Evolutionary conservation across 1,284 basidiomycete species (phyloP).

Genomic region (Leccinum cinnamomeum): DNA sequence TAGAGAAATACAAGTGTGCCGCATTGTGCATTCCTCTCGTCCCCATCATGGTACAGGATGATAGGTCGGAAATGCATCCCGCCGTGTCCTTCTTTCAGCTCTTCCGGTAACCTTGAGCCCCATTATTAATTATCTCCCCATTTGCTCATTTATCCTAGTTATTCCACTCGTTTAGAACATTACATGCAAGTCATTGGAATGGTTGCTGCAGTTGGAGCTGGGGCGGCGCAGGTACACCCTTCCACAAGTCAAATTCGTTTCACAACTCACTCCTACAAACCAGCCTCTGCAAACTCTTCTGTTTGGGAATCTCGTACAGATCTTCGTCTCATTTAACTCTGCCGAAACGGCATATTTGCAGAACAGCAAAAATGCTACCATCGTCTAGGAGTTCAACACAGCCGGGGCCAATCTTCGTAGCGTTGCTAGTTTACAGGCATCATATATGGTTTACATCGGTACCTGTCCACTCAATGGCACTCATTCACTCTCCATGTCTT

Average conservation of each 20-base stretch:
- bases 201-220: conserved; percentile 64
- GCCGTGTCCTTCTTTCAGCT: conserved; percentile 21
- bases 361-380: conserved; percentile 22
- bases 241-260: not conserved
- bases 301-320: conserved; percentile 77
- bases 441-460: conserved; percentile 72
- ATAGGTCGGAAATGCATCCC: not conserved
- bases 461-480: conserved; percentile 28
- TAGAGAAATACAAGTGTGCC: not conserved
- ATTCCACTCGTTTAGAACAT: conserved; percentile 59
- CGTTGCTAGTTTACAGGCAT: conserved; percentile 57
- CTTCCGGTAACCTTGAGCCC: conserved; percentile 21
- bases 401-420: conserved; percentile 53
- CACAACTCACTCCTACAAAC: conserved; percentile 10
- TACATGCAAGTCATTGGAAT: conserved; percentile 66
- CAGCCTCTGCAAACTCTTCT: conserved; percentile 82
- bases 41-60: no score
- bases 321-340: conserved; percentile 66
- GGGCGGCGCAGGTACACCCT: conserved; percentile 65
- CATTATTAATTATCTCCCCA: not conserved
- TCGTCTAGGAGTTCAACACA: conserved; percentile 33
- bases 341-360: conserved; percentile 26
- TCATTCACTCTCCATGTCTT: not conserved
- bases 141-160: conserved; percentile 16
- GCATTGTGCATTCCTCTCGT: no score